A percentile compares a stretch with the other conserved stretches of the same genome.
phyloP scores from a whole-genome alignment of 1,139 yeast species.

The Debaryomyces sp. region DNA sequence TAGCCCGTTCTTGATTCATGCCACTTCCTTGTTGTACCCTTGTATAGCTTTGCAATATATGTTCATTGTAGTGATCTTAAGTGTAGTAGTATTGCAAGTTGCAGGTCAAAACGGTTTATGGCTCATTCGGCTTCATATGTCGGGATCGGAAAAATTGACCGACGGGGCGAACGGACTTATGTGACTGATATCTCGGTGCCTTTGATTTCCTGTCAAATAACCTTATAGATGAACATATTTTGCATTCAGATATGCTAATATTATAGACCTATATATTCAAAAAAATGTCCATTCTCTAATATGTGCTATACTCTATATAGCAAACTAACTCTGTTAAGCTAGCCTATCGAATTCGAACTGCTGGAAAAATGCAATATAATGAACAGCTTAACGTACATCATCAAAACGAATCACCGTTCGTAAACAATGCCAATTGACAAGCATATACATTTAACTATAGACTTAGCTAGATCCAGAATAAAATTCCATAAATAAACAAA shows the following conservation, averaged over 20 bases:
- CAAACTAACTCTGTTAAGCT: too few species aligned
- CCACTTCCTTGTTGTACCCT: background rate
- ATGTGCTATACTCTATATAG: too few species aligned
- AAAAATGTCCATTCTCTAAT: too few species aligned
- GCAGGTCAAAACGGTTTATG: background rate
- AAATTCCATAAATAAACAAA: background rate
- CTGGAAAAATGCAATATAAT: background rate
- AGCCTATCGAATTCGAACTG: background rate
- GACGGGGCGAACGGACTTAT: background rate
- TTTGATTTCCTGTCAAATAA: background rate
- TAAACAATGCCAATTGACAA: background rate
- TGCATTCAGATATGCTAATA: too few species aligned
- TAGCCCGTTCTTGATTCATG: slow-evolving; percentile 8
- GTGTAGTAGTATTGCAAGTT: background rate
- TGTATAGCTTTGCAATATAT: background rate
- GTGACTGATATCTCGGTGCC: background rate
- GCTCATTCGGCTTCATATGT: background rate
- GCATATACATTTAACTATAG: background rate
- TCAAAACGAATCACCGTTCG: background rate
- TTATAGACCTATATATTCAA: too few species aligned
- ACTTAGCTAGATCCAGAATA: background rate
- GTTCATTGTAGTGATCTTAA: background rate
- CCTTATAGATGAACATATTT: background rate
- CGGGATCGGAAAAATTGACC: background rate
- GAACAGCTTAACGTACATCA: background rate